Percentiles rank a stretch among this genome's conserved stretches.
Conservation (phyloP, 331 rosid genomes). For the Cydonia oblonga region DNA sequence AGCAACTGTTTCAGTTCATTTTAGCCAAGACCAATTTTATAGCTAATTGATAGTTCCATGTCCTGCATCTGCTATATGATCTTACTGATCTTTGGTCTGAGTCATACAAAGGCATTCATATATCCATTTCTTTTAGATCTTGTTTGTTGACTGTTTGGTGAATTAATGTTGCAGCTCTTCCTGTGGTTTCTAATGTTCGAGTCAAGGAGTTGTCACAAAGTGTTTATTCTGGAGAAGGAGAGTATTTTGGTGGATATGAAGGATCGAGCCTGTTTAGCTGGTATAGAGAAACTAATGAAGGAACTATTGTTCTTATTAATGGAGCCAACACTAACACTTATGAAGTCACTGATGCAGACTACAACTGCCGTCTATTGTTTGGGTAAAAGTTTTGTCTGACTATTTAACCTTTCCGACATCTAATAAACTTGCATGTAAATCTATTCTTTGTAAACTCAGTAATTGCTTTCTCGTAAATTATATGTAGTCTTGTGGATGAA, state of each 20-base stretch:
- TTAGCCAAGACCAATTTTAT: not conserved
- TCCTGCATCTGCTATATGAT: not conserved
- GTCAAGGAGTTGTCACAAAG: slow-evolving; percentile 57
- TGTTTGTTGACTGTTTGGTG: not conserved
- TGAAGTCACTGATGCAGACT: slow-evolving; percentile 66
- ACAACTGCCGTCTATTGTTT: slow-evolving; percentile 61
- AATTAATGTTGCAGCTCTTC: slow-evolving; percentile 60
- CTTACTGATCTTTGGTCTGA: not conserved
- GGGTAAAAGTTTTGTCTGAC: slow-evolving; percentile 45
- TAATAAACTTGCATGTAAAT: not conserved
- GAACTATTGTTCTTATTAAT: slow-evolving; percentile 47
- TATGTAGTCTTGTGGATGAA: not conserved
- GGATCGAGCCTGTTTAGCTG: slow-evolving; percentile 83
- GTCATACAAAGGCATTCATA: not conserved
- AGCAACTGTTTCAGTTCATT: not conserved
- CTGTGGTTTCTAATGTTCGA: slow-evolving; percentile 53
- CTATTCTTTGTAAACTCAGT: not conserved
- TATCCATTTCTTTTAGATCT: slow-evolving; percentile 1
- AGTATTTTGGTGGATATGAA: slow-evolving; percentile 92
- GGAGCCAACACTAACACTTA: slow-evolving; percentile 60
- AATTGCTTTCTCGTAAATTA: not conserved
- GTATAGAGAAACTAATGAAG: slow-evolving; percentile 77
- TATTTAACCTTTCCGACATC: not conserved
- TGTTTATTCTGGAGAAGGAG: slow-evolving; percentile 77
- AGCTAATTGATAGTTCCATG: not conserved